A percentile compares a stretch with the other conserved stretches of the same genome.
Evolutionary conservation across 2,329 filamentous ascomycete genomes (phyloP).

Genomic region (Incumbomyces delicatus): DNA sequence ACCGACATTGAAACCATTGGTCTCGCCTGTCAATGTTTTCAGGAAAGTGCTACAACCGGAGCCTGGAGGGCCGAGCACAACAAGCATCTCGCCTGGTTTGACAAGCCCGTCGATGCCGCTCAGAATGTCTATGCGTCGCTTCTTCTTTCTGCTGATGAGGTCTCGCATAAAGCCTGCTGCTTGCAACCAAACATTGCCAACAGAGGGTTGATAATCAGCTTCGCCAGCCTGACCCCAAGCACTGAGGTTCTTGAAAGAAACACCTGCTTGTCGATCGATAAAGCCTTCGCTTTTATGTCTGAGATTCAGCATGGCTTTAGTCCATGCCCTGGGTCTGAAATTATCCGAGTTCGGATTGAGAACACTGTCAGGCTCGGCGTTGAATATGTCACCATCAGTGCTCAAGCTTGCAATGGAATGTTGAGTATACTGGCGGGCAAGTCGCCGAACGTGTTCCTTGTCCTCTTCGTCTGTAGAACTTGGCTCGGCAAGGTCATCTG

Average conservation of each 20-base stretch:
- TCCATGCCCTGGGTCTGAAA: conserved; percentile 39
- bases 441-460: conserved; percentile 9
- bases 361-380: conserved; percentile 21
- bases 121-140: conserved; percentile 49
- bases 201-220: conserved; percentile 30
- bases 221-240: conserved; percentile 31
- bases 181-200: conserved; percentile 35
- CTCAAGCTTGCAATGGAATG: conserved; percentile 9
- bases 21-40: conserved; percentile 72
- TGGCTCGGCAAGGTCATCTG: conserved; percentile 9
- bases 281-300: conserved; percentile 27
- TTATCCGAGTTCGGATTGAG: conserved; percentile 37
- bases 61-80: conserved; percentile 45
- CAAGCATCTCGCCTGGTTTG: conserved; percentile 46
- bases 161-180: conserved; percentile 23
- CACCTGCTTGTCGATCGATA: conserved; percentile 29
- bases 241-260: conserved; percentile 31
- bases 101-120: conserved; percentile 55
- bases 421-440: conserved; percentile 18
- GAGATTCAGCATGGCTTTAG: conserved; percentile 34
- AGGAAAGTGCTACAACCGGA: conserved; percentile 64
- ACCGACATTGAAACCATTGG: conserved; percentile 65
- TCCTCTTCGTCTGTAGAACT: conserved; percentile 13
- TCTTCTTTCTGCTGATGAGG: conserved; percentile 22
- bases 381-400: conserved; percentile 14